phyloP scores from a whole-genome alignment of 106 monocot genomes.

The Amphibolis antarctica region DNA sequence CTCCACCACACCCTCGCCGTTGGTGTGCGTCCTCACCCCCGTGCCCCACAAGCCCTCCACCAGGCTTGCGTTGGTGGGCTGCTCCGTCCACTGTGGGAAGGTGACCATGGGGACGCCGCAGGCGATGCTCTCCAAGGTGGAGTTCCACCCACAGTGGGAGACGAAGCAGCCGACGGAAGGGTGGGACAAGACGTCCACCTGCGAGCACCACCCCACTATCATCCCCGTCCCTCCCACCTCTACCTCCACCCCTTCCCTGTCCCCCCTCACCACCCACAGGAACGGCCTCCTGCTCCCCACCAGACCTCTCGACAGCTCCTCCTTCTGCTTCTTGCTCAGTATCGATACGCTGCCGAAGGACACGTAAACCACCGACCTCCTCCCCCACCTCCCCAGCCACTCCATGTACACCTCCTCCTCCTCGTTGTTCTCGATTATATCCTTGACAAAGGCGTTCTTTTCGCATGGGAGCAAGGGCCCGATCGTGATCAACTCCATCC shows the following conservation, averaged over 20 bases:
- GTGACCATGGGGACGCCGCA: conserved; percentile 9
- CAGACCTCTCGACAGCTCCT: conserved; percentile 14
- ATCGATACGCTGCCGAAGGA: conserved; percentile 16
- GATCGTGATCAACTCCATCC: conserved; percentile 16
- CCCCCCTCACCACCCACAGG: conserved; percentile 24
- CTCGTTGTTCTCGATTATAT: background rate
- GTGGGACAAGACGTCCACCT: conserved; percentile 13
- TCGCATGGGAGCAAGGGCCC: conserved; percentile 17
- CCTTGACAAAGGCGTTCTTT: background rate
- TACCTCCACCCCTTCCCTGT: conserved; percentile 2
- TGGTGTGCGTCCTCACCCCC: conserved; percentile 7
- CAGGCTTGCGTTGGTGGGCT: conserved; percentile 7
- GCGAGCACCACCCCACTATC: conserved; percentile 16
- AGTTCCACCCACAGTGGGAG: conserved; percentile 22
- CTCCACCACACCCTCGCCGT: conserved; percentile 5
- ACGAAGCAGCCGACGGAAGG: conserved; percentile 18
- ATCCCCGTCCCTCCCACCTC: conserved; percentile 6
- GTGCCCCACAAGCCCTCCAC: conserved; percentile 7
- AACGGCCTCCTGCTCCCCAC: conserved; percentile 6
- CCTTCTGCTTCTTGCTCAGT: conserved; percentile 8
- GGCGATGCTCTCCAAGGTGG: conserved; percentile 6
- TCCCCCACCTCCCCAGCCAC: conserved; percentile 14
- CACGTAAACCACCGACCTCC: conserved; percentile 12
- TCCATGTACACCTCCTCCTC: background rate
- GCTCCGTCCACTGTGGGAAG: conserved; percentile 13